phyloP scores from a whole-genome alignment of 169 alveolate genomes.

The Eimeria sp. region DNA sequence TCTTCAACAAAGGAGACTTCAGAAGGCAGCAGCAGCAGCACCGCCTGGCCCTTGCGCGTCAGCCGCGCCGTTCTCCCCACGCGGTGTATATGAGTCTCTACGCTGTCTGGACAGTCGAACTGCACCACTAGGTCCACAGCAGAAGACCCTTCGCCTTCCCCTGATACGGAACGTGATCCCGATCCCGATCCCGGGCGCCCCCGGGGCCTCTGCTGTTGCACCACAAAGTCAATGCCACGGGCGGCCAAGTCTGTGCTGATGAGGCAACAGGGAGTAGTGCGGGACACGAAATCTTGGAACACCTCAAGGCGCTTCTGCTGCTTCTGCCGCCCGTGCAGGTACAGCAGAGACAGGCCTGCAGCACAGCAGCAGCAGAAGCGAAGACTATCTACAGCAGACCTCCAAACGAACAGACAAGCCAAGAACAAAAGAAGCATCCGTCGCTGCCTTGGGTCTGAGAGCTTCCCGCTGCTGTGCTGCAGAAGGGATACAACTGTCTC shows the following conservation, averaged over 20 bases:
- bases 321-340: slow-evolving; percentile 98
- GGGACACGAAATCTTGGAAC: slow-evolving; percentile 95
- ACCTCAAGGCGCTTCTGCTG: slow-evolving; percentile 97
- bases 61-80: slow-evolving; percentile 97
- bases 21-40: slow-evolving; percentile 86
- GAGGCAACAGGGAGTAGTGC: slow-evolving; percentile 91
- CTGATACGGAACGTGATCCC: not conserved
- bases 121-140: slow-evolving; percentile 77
- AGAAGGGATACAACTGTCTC: not conserved
- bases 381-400: not conserved
- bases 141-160: not conserved
- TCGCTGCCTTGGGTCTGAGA: too few relatives aligned
- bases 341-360: slow-evolving; percentile 86
- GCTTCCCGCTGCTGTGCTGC: not conserved
- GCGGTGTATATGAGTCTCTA: slow-evolving; percentile 96
- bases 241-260: slow-evolving; percentile 97
- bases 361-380: slow-evolving; percentile 4
- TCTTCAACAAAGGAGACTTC: slow-evolving; percentile 74
- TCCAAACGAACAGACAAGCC: not conserved
- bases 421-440: too few relatives aligned
- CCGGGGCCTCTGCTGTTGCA: slow-evolving; percentile 29
- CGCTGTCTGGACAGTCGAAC: slow-evolving; percentile 97
- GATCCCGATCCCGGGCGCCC: not conserved
- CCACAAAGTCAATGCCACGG: slow-evolving; percentile 97
- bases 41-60: slow-evolving; percentile 93